phyloP scores from a whole-genome alignment of 2,329 filamentous ascomycete species.

The Cladosporium sp. region DNA sequence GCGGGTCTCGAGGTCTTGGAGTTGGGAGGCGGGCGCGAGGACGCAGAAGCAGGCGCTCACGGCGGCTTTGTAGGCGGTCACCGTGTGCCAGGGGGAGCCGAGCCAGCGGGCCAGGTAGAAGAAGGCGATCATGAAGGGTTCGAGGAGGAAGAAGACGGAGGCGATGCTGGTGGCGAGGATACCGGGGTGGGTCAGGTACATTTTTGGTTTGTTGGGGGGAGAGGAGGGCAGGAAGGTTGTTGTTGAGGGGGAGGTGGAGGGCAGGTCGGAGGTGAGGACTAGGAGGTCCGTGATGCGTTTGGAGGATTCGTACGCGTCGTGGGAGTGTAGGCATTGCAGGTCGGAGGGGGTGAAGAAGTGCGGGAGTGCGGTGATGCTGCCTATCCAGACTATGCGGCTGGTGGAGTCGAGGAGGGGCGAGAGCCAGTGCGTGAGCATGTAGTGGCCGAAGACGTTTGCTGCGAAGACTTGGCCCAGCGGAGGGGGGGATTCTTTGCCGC shows the following conservation, averaged over 20 bases:
- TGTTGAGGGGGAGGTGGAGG: conserved; percentile 56
- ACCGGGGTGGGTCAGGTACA: conserved; percentile 81
- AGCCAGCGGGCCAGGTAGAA: conserved; percentile 70
- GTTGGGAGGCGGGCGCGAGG: conserved; percentile 58
- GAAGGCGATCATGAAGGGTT: conserved; percentile 61
- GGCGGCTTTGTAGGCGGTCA: conserved; percentile 72
- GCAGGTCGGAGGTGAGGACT: conserved; percentile 65
- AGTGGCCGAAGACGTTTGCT: conserved; percentile 93
- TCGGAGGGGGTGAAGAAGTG: conserved; percentile 61
- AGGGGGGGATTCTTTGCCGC: conserved; percentile 48
- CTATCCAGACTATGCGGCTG: conserved; percentile 78
- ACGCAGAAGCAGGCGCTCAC: conserved; percentile 72
- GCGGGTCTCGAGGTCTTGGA: conserved; percentile 51
- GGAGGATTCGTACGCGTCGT: conserved; percentile 72
- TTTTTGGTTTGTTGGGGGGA: conserved; percentile 47
- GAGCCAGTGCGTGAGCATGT: conserved; percentile 77
- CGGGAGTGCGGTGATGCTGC: conserved; percentile 67
- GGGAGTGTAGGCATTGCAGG: conserved; percentile 64
- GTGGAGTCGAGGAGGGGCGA: conserved; percentile 60
- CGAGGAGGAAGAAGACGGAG: conserved; percentile 64
- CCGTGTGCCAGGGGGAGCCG: conserved; percentile 83
- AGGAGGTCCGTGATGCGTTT: conserved; percentile 86
- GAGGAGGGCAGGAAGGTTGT: conserved; percentile 51
- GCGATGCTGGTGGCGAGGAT: conserved; percentile 79
- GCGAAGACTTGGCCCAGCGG: conserved; percentile 77